These are phyloP conservation scores for Strobilomyces confusus DNA, from an alignment of 768 basidiomycete genomes.

Conservation along the genomic window DNA sequence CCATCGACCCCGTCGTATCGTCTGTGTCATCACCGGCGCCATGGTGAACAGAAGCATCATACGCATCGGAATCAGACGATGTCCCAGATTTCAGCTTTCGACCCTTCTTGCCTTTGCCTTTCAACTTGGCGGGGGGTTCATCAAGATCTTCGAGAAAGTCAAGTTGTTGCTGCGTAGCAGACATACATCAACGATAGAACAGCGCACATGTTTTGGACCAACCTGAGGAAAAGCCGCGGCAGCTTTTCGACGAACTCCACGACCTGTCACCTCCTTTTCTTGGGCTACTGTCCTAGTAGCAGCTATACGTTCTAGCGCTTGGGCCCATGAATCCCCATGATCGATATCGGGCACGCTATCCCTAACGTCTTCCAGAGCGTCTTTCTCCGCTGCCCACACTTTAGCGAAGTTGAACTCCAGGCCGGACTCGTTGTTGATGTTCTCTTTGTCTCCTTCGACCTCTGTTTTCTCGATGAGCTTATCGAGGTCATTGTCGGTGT, in stretches of 20 bases:
- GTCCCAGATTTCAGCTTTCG: conserved; percentile 26
- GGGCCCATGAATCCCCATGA: conserved; percentile 78
- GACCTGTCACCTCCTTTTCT: conserved; percentile 57
- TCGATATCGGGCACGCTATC: conserved; percentile 46
- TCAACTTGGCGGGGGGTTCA: conserved; percentile 37
- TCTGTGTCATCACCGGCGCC: conserved; percentile 22
- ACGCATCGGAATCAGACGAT: conserved; percentile 42
- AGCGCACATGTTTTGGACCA: conserved; percentile 2
- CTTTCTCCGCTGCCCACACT: conserved; percentile 83
- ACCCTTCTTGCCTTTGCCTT: conserved; percentile 32
- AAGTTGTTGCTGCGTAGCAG: conserved; percentile 27
- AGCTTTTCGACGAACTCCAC: conserved; percentile 72
- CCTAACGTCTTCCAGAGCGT: conserved; percentile 60
- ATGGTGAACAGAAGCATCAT: conserved; percentile 21
- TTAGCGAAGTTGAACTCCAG: conserved; percentile 84
- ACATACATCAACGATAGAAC: conserved; percentile 1
- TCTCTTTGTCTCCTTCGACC: conserved; percentile 57
- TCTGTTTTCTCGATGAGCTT: conserved; percentile 85
- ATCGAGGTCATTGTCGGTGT: conserved; percentile 78
- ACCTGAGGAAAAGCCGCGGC: conserved; percentile 45
- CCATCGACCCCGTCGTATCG: conserved; percentile 24
- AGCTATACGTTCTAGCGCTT: conserved; percentile 52
- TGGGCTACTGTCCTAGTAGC: conserved; percentile 38
- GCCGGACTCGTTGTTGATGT: conserved; percentile 45
- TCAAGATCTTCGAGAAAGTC: conserved; percentile 32